A percentile compares a stretch with the other conserved stretches of the same genome.
These are phyloP conservation scores for Steccherinum ochraceum DNA, from an alignment of 768 basidiomycete species.

Conservation along the genomic window DNA sequence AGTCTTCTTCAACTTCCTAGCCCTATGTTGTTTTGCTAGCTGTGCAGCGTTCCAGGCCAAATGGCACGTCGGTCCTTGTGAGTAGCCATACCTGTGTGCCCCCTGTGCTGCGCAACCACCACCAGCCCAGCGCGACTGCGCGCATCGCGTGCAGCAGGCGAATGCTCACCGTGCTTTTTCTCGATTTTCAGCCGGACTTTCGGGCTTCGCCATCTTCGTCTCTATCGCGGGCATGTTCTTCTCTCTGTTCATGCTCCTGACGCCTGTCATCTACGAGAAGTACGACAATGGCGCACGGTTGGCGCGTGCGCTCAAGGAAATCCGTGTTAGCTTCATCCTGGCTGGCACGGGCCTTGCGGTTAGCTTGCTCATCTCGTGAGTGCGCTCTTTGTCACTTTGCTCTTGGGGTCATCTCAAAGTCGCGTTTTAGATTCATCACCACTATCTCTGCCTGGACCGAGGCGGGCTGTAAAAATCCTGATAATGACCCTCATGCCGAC, in stretches of 20 bases:
- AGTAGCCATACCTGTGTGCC: too few species aligned
- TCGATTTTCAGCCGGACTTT: slow-evolving; percentile 64
- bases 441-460: slow-evolving; percentile 87
- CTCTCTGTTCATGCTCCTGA: slow-evolving; percentile 63
- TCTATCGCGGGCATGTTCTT: slow-evolving; percentile 68
- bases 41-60: slow-evolving; percentile 86
- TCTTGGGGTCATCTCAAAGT: background rate
- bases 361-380: slow-evolving; percentile 74
- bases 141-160: background rate
- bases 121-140: background rate
- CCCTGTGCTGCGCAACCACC: background rate
- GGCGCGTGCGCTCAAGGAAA: slow-evolving; percentile 75
- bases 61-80: slow-evolving; percentile 81
- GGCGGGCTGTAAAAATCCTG: slow-evolving; percentile 81
- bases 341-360: slow-evolving; percentile 60
- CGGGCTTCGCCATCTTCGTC: slow-evolving; percentile 81
- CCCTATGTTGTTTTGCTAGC: slow-evolving; percentile 87
- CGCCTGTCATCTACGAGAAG: slow-evolving; percentile 80
- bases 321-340: slow-evolving; percentile 80
- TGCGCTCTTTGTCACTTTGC: slow-evolving; percentile 17
- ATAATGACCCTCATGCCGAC: slow-evolving; percentile 73
- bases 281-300: slow-evolving; percentile 75
- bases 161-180: slow-evolving; percentile 1
- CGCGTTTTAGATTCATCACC: slow-evolving; percentile 50
- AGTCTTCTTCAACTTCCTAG: slow-evolving; percentile 89